phyloP scores from a whole-genome alignment of 441 rosid genomes.

The Lepidium campestre region DNA sequence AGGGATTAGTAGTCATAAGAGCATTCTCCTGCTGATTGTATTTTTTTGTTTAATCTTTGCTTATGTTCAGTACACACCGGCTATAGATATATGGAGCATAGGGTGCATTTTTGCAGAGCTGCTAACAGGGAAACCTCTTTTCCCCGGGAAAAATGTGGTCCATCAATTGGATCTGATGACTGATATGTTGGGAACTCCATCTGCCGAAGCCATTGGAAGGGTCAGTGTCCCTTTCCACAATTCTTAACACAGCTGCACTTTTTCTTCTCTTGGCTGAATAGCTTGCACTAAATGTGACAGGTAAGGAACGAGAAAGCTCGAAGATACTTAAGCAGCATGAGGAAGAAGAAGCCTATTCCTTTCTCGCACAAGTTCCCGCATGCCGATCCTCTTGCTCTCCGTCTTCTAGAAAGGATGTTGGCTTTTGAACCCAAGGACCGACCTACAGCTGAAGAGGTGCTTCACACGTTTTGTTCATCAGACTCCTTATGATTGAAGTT shows the following conservation, averaged over 20 bases:
- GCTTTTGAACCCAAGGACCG: slow-evolving; percentile 95
- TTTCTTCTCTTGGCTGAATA: slow-evolving; percentile 14
- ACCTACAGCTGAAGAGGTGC: slow-evolving; percentile 91
- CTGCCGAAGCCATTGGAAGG: slow-evolving; percentile 90
- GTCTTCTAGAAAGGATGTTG: slow-evolving; percentile 82
- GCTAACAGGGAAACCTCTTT: slow-evolving; percentile 88
- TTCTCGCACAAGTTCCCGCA: slow-evolving; percentile 84
- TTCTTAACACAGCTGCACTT: background rate
- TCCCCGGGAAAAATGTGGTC: slow-evolving; percentile 94
- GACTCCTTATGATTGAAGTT: background rate
- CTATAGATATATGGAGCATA: slow-evolving; percentile 97
- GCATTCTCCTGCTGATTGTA: background rate
- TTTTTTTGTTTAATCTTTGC: background rate
- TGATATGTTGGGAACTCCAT: slow-evolving; percentile 87
- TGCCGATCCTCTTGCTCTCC: slow-evolving; percentile 88
- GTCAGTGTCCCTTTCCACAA: slow-evolving; percentile 31
- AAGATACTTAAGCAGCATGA: slow-evolving; percentile 88
- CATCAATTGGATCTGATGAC: slow-evolving; percentile 95
- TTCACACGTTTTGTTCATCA: slow-evolving; percentile 6
- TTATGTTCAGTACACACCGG: slow-evolving; percentile 80
- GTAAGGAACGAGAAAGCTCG: slow-evolving; percentile 96
- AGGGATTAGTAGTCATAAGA: background rate
- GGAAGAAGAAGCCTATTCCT: slow-evolving; percentile 79
- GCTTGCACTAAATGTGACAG: slow-evolving; percentile 33
- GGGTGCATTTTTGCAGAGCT: slow-evolving; percentile 98